phyloP scores from a whole-genome alignment of 345 rosid species.

The Kandelia obovata region DNA sequence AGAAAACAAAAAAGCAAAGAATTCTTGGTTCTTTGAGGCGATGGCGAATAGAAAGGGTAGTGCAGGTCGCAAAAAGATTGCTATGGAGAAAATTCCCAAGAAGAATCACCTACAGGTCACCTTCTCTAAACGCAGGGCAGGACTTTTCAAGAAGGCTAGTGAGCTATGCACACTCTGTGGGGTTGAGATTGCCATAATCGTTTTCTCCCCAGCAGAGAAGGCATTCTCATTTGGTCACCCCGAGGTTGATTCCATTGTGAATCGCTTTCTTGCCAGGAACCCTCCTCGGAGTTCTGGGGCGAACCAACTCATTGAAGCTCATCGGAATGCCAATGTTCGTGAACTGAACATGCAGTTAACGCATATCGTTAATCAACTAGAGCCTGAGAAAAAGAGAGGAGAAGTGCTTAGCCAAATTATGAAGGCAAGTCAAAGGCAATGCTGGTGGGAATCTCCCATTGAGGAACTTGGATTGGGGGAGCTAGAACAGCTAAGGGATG shows the following conservation, averaged over 20 bases:
- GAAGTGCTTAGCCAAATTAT: constrained; percentile 17
- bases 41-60: constrained; percentile 1
- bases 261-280: constrained; percentile 29
- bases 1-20: not conserved
- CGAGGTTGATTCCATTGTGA: constrained; percentile 29
- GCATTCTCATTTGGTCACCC: constrained; percentile 63
- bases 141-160: constrained; percentile 55
- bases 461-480: constrained; percentile 21
- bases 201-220: constrained; percentile 50
- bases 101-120: constrained; percentile 44
- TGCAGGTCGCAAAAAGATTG: constrained; percentile 11
- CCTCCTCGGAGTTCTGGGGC: not conserved
- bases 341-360: constrained; percentile 30
- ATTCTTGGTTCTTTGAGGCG: too few relatives aligned
- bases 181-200: constrained; percentile 35
- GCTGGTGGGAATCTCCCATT: constrained; percentile 35
- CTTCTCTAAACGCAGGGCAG: constrained; percentile 54
- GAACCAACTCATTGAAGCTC: constrained; percentile 28
- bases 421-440: constrained; percentile 8
- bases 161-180: constrained; percentile 53
- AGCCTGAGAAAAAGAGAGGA: constrained; percentile 27
- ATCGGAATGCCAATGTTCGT: constrained; percentile 23
- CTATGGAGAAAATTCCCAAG: constrained; percentile 27
- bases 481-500: constrained; percentile 24
- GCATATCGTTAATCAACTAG: constrained; percentile 22